These are phyloP conservation scores for Infundibulicybe gibba DNA, from an alignment of 768 basidiomycete species.

Conservation along the genomic window DNA sequence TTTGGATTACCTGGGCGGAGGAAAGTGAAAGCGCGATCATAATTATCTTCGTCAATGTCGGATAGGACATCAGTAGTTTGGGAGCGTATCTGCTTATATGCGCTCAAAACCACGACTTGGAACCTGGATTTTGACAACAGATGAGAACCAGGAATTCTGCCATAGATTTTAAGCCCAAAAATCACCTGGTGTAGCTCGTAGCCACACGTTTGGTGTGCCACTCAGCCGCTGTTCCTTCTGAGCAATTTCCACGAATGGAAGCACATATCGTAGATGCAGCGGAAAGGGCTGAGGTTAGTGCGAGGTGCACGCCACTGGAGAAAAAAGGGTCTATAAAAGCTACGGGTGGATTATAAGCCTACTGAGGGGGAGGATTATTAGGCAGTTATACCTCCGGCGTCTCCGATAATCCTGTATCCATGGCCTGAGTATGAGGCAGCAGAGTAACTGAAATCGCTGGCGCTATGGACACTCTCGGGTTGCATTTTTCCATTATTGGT, in stretches of 20 bases:
- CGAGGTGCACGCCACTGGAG: conserved; percentile 62
- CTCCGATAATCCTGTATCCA: conserved; percentile 59
- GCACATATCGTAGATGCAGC: conserved; percentile 57
- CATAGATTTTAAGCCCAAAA: neutral
- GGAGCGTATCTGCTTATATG: conserved; percentile 68
- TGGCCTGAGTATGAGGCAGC: conserved; percentile 51
- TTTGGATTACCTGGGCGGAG: conserved; percentile 50
- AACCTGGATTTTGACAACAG: conserved; percentile 33
- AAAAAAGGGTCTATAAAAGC: conserved; percentile 69
- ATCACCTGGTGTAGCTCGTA: conserved; percentile 55
- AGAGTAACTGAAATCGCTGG: conserved; percentile 64
- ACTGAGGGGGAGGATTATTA: neutral
- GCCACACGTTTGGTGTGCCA: conserved; percentile 58
- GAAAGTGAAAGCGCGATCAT: conserved; percentile 62
- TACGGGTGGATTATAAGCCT: conserved; percentile 12
- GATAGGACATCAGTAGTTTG: conserved; percentile 53
- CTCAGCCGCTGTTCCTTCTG: conserved; percentile 39
- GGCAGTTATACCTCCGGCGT: conserved; percentile 53
- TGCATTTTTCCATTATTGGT: conserved; percentile 32
- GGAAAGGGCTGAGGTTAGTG: conserved; percentile 58
- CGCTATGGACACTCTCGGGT: conserved; percentile 44
- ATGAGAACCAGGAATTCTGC: neutral
- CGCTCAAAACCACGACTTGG: conserved; percentile 67
- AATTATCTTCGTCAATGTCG: conserved; percentile 67
- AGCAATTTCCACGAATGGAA: conserved; percentile 45